phyloP scores from a whole-genome alignment of 2,329 filamentous ascomycete species.

The Onygena corvina region DNA sequence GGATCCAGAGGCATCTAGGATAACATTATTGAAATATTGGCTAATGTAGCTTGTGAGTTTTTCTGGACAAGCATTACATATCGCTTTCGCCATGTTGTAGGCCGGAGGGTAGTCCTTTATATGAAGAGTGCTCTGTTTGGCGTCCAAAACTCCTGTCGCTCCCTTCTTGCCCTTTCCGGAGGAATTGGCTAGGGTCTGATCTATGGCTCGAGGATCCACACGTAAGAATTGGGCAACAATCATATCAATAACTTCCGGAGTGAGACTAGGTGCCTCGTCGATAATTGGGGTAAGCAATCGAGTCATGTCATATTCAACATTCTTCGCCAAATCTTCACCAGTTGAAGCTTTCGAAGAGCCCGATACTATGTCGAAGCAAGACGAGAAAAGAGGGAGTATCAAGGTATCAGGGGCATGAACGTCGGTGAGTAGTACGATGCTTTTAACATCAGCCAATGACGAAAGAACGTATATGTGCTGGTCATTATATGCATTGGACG shows the following conservation, averaged over 20 bases:
- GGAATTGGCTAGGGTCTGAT: conserved; percentile 26
- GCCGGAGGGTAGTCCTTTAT: conserved; percentile 80
- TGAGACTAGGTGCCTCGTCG: conserved; percentile 69
- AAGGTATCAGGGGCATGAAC: conserved; percentile 70
- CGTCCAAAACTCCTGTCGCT: conserved; percentile 47
- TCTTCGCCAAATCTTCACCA: conserved; percentile 77
- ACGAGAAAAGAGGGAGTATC: conserved; percentile 68
- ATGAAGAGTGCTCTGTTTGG: conserved; percentile 70
- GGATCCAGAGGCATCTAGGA: conserved; percentile 67
- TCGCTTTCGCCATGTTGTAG: conserved; percentile 90
- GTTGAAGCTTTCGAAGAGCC: conserved; percentile 59
- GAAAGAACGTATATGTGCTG: conserved; percentile 86
- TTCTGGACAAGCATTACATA: conserved; percentile 79
- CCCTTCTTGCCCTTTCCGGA: conserved; percentile 45
- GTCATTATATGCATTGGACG: conserved; percentile 77
- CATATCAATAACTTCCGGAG: conserved; percentile 72
- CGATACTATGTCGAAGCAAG: conserved; percentile 84
- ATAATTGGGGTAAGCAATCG: conserved; percentile 73
- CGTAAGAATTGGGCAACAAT: conserved; percentile 93
- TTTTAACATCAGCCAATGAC: conserved; percentile 86
- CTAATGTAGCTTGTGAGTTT: conserved; percentile 92
- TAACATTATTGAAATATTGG: conserved; percentile 94
- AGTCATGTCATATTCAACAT: conserved; percentile 86
- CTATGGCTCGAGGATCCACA: conserved; percentile 55
- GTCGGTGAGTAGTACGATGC: conserved; percentile 81